Evolutionary conservation across 139 green algal genomes (phyloP), one percentile per base, ranked within the genome.

Genomic region (Chlamydomonas applanata): DNA sequence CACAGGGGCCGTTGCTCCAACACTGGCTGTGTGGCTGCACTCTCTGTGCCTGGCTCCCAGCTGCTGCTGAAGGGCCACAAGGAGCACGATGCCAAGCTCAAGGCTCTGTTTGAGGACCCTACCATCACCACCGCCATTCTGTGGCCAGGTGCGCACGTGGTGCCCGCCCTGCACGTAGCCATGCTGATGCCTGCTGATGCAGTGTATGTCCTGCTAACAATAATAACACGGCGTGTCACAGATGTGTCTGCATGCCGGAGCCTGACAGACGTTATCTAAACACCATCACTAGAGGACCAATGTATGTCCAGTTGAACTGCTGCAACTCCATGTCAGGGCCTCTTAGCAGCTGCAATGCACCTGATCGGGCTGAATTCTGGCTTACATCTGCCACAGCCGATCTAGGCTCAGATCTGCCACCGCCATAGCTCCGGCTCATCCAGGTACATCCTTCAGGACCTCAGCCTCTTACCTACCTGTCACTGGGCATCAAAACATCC

Each of bases 131-230:
- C 67, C 0, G 78, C 78, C 11, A 34, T 83, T n/a, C 66, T 83
- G 20, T 83, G 78, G 78, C 78, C 78, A 44, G 78, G 78, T 83
- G 49, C n/a, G 54, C 5, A n/a, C n/a, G n/a, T n/a, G n/a, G n/a
- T n/a, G n/a, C n/a, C n/a, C n/a, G n/a, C n/a, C n/a, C n/a, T n/a
- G n/a, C n/a, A n/a, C n/a, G n/a, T n/a, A n/a, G n/a, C n/a, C n/a
- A n/a, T n/a, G n/a, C n/a, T n/a, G n/a, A n/a, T n/a, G n/a, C n/a
- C n/a, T n/a, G n/a, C n/a, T n/a, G n/a, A n/a, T n/a, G n/a, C n/a
- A n/a, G n/a, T n/a, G n/a, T n/a, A n/a, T n/a, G n/a, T n/a, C n/a
- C n/a, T n/a, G n/a, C n/a, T n/a, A n/a, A n/a, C n/a, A n/a, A n/a
- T n/a, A n/a, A n/a, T n/a, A n/a, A n/a, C n/a, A n/a, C n/a, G n/a